These are phyloP conservation scores for Acanthamoeba royreba DNA, from an alignment of 208 protist genomes.

Conservation along the genomic window DNA sequence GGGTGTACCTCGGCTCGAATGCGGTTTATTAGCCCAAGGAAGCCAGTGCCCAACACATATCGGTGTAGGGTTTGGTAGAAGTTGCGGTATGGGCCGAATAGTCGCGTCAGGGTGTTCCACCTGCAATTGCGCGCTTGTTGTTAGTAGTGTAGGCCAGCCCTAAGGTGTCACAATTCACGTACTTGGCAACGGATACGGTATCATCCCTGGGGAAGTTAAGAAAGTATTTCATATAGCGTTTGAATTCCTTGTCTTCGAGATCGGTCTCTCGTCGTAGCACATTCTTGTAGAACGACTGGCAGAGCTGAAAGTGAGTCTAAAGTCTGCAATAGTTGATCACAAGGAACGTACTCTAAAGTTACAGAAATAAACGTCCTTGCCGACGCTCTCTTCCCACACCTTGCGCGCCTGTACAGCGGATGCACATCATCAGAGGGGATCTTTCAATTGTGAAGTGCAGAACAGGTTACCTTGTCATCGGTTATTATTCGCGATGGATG, in stretches of 20 bases:
- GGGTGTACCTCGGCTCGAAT: neutral
- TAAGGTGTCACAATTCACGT: neutral
- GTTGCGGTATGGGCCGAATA: neutral
- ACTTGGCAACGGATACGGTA: neutral
- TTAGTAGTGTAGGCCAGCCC: neutral
- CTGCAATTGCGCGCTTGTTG: neutral
- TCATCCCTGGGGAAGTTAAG: constrained; percentile 36
- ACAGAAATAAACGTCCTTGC: constrained; percentile 11
- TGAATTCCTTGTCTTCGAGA: neutral
- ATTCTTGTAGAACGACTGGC: neutral
- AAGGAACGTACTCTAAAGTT: neutral
- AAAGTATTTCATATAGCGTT: constrained; percentile 24
- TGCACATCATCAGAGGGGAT: neutral
- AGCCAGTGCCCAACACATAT: constrained; percentile 5
- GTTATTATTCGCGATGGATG: constrained; percentile 1
- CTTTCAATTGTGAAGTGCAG: neutral
- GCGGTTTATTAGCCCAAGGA: constrained; percentile 1
- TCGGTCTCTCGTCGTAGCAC: neutral
- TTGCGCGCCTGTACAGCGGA: neutral
- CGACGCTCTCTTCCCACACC: constrained; percentile 16
- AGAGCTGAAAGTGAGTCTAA: neutral
- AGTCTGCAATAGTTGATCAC: neutral
- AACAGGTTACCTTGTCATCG: neutral
- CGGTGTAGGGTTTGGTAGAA: neutral
- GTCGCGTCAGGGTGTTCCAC: neutral